These are phyloP conservation scores for Thraustotheca clavata DNA, from an alignment of 352 stramenopile genomes.

Conservation along the genomic window DNA sequence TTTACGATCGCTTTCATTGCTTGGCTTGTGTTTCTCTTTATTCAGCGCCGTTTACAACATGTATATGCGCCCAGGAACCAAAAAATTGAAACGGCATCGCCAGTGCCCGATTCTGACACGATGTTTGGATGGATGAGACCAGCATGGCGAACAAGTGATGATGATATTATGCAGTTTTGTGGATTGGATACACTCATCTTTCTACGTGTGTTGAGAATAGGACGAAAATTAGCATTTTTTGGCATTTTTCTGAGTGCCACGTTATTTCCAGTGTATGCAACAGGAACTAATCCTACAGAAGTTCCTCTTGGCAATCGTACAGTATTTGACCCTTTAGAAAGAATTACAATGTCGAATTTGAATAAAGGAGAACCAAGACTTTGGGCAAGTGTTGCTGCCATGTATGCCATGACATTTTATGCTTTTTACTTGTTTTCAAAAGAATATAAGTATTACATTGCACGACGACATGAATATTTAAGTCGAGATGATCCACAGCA, in stretches of 20 bases:
- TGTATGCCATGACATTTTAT: constrained; percentile 46
- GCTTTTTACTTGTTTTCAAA: constrained; percentile 45
- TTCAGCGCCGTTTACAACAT: constrained; percentile 41
- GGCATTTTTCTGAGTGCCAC: constrained; percentile 40
- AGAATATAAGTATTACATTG: constrained; percentile 60
- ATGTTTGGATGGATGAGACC: constrained; percentile 46
- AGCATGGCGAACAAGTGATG: constrained; percentile 39
- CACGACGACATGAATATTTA: constrained; percentile 49
- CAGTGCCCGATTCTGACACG: constrained; percentile 27
- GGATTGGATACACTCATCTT: constrained; percentile 69
- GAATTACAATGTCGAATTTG: constrained; percentile 74
- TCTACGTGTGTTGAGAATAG: constrained; percentile 56
- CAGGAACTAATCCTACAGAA: constrained; percentile 24
- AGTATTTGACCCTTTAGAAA: constrained; percentile 40
- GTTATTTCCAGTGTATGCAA: constrained; percentile 68
- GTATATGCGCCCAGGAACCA: constrained; percentile 49
- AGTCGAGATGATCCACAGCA: constrained; percentile 41
- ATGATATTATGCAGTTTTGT: constrained; percentile 59
- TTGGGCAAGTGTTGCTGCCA: constrained; percentile 48
- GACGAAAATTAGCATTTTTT: constrained; percentile 56
- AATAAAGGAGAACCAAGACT: constrained; percentile 36
- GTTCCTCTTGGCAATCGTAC: constrained; percentile 17
- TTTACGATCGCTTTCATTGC: constrained; percentile 37
- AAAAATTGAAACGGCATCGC: constrained; percentile 28
- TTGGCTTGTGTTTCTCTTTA: constrained; percentile 49